Conservation (phyloP, 2,329 filamentous ascomycete species). For the Exophiala phaeomuriformis region DNA sequence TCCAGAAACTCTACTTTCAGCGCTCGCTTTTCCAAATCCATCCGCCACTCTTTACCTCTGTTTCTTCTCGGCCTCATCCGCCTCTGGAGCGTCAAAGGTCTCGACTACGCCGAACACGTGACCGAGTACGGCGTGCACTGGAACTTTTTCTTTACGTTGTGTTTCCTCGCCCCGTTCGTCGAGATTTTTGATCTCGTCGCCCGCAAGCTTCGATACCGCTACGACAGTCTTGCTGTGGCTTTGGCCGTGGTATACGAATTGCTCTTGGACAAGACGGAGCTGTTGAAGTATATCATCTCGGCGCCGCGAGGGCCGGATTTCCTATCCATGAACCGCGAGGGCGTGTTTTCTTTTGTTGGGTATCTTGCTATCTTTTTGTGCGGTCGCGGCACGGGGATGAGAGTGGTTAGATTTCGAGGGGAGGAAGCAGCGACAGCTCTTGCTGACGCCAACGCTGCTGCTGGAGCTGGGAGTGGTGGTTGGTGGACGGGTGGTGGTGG, state of each 20-base stretch:
- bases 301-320: slow-evolving; percentile 67
- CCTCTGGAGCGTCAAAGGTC: slow-evolving; percentile 80
- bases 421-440: background rate
- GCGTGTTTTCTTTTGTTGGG: slow-evolving; percentile 87
- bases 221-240: slow-evolving; percentile 64
- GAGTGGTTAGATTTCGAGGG: slow-evolving; percentile 48
- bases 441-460: background rate
- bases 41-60: slow-evolving; percentile 76
- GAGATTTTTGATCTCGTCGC: slow-evolving; percentile 67
- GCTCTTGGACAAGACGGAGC: slow-evolving; percentile 63
- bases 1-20: background rate
- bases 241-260: slow-evolving; percentile 66
- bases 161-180: slow-evolving; percentile 78
- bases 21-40: slow-evolving; percentile 59
- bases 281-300: slow-evolving; percentile 75
- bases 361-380: slow-evolving; percentile 93
- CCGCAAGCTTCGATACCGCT: slow-evolving; percentile 48
- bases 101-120: slow-evolving; percentile 95
- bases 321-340: slow-evolving; percentile 85
- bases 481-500: no score
- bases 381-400: slow-evolving; percentile 75
- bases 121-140: slow-evolving; percentile 97
- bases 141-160: slow-evolving; percentile 99
- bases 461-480: background rate
- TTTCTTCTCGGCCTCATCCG: slow-evolving; percentile 72